Percentiles rank a stretch among this genome's conserved stretches.
Conservation (phyloP, 371 early-diverging fungal genomes). For the Umbelopsis sp. region DNA sequence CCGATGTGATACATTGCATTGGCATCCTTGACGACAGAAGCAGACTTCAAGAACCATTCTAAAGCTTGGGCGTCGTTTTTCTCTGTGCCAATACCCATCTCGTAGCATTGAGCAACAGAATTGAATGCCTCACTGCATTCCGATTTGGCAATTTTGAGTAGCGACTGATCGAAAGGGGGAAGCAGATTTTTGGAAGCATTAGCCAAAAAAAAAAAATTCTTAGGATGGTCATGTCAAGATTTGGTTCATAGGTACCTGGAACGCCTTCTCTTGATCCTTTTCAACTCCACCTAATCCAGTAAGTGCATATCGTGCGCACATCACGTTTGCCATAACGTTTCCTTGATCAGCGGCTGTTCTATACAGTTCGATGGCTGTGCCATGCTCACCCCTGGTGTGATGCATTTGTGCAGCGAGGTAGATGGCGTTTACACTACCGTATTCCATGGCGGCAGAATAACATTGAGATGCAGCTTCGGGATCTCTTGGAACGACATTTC, state of each 20-base stretch:
- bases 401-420: slow-evolving; percentile 46
- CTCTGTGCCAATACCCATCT: slow-evolving; percentile 78
- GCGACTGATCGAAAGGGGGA: slow-evolving; percentile 13
- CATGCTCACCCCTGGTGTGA: slow-evolving; percentile 49
- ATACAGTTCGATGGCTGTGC: slow-evolving; percentile 43
- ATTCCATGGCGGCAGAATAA: slow-evolving; percentile 41
- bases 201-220: not conserved
- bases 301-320: slow-evolving; percentile 48
- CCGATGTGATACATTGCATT: slow-evolving; percentile 53
- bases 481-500: slow-evolving; percentile 13
- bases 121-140: slow-evolving; percentile 41
- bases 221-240: not conserved
- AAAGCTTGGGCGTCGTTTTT: slow-evolving; percentile 70
- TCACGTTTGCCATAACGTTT: slow-evolving; percentile 42
- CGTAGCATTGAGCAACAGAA: slow-evolving; percentile 70
- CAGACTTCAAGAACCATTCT: slow-evolving; percentile 65
- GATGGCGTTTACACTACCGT: slow-evolving; percentile 47
- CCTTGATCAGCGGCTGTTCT: slow-evolving; percentile 46
- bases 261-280: slow-evolving; percentile 39
- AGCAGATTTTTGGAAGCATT: not conserved
- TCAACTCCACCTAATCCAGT: slow-evolving; percentile 41
- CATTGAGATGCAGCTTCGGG: slow-evolving; percentile 9
- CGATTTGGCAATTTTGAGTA: slow-evolving; percentile 43
- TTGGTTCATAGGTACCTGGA: slow-evolving; percentile 28
- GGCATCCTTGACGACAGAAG: slow-evolving; percentile 37